Base-by-base conservation (phyloP, 1,284 basidiomycete species). In the Cryptococcus deneoformans region DNA sequence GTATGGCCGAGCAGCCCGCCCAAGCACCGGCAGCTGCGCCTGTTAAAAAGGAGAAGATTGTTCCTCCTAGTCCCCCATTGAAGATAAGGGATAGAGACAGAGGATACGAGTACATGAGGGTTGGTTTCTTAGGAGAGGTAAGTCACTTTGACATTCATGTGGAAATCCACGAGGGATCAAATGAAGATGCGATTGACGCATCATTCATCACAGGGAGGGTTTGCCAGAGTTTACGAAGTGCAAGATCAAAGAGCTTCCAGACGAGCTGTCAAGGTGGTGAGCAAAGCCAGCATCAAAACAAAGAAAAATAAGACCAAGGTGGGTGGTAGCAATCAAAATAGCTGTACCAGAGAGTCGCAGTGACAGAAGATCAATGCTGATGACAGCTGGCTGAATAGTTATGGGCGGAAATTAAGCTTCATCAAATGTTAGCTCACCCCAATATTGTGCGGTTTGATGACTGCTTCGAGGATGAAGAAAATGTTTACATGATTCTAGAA, bases 321-420 rank as follows among this genome's bases (percentile, higher is more conserved):
- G 53, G 53, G 80, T 69, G 3, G 11, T 14, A 29, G 29, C 44
- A 6, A n/a, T 46, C 37, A 10, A 29, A 29, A 29, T 29, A 29
- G 29, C 29, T 29, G 36, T 36, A 12, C 6, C 20, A 7, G 14
- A 43, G 39, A 40, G 42, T 12, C 14, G 6, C 29, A 16, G 3
- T 43, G 16, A 10, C 3, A 24, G 29, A 29, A 29, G 29, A 29
- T 3, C 29, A 29, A 29, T 5, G 3, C 48, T 44, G 36, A 39
- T 44, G 36, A 39, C 36, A 14, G n/a, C 1, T 43, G 36, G 5
- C 35, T 20, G 43, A n/a, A 36, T 58, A 89, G 93, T 85, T 98
- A 59, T 97, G 95, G 70, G 94, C 94, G 60, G 95, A 99, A 83
- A 98, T 99, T 76, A 97, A 96, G 82, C 93, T 99, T 56, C 95